These are phyloP conservation scores for Fusarium neocosmosporiellum DNA, from an alignment of 2,329 filamentous ascomycete genomes.

Conservation along the genomic window DNA sequence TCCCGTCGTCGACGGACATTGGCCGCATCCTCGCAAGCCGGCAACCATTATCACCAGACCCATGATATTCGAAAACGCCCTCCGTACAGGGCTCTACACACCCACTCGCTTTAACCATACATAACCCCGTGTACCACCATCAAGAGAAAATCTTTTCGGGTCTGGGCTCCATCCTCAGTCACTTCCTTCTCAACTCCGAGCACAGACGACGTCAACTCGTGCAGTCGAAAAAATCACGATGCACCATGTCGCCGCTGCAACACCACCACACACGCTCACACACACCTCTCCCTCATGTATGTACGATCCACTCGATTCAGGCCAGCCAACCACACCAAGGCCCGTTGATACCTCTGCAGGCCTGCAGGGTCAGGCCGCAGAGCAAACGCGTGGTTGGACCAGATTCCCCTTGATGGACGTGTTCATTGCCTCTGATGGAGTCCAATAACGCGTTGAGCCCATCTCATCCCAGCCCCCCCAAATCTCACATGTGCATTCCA, in stretches of 20 bases:
- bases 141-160: background rate
- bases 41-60: slow-evolving; percentile 36
- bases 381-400: slow-evolving; percentile 31
- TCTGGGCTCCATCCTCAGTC: slow-evolving; percentile 1
- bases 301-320: slow-evolving; percentile 33
- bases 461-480: slow-evolving; percentile 25
- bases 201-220: background rate
- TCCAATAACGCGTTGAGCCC: slow-evolving; percentile 14
- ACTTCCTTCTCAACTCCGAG: background rate
- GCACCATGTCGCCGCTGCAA: slow-evolving; percentile 16
- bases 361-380: slow-evolving; percentile 37
- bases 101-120: slow-evolving; percentile 15
- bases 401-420: slow-evolving; percentile 33
- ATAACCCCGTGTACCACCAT: slow-evolving; percentile 8
- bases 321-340: slow-evolving; percentile 26
- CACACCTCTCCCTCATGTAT: background rate
- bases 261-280: background rate
- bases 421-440: slow-evolving; percentile 15
- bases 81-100: slow-evolving; percentile 16
- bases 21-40: slow-evolving; percentile 14
- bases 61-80: slow-evolving; percentile 23
- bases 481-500: slow-evolving; percentile 38
- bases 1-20: slow-evolving; percentile 6
- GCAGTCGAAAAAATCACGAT: background rate
- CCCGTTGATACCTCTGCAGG: slow-evolving; percentile 30